phyloP scores from a whole-genome alignment of 768 basidiomycete species.

The Tubosaeta sp. region DNA sequence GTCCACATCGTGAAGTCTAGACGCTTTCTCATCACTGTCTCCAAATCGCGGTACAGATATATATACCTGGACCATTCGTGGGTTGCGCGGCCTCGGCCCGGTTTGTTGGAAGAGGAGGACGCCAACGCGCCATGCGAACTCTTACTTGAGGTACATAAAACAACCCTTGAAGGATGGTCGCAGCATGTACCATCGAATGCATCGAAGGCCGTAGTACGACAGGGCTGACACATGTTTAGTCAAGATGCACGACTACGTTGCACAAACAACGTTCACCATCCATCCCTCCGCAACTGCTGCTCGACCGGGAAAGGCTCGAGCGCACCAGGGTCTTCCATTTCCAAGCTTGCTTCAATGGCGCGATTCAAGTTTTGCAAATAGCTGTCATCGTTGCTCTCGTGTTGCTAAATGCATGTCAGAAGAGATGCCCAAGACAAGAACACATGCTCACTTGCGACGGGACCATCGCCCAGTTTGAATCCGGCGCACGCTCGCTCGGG shows the following conservation, averaged over 20 bases:
- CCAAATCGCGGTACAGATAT: constrained; percentile 1
- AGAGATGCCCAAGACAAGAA: background rate
- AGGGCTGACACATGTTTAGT: constrained; percentile 43
- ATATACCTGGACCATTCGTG: constrained; percentile 34
- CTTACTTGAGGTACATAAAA: constrained; percentile 72
- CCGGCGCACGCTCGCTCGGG: constrained; percentile 56
- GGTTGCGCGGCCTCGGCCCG: constrained; percentile 24
- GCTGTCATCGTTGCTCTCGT: constrained; percentile 35
- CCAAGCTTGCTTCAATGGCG: constrained; percentile 69
- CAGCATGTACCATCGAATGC: constrained; percentile 51
- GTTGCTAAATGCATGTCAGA: constrained; percentile 23
- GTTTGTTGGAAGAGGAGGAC: constrained; percentile 20
- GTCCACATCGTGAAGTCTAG: constrained; percentile 50
- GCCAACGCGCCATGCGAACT: constrained; percentile 36
- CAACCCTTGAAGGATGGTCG: constrained; percentile 50
- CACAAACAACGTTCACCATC: constrained; percentile 42
- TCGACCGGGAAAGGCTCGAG: constrained; percentile 50
- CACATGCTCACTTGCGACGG: constrained; percentile 51
- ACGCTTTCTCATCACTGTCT: background rate
- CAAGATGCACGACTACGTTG: background rate
- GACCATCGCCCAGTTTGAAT: constrained; percentile 68
- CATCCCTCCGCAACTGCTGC: constrained; percentile 50
- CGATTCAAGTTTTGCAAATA: constrained; percentile 64
- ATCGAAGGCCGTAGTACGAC: constrained; percentile 60
- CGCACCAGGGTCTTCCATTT: constrained; percentile 44